Base-by-base conservation (phyloP, 257 asterid species). In the Petrea volubilis region DNA sequence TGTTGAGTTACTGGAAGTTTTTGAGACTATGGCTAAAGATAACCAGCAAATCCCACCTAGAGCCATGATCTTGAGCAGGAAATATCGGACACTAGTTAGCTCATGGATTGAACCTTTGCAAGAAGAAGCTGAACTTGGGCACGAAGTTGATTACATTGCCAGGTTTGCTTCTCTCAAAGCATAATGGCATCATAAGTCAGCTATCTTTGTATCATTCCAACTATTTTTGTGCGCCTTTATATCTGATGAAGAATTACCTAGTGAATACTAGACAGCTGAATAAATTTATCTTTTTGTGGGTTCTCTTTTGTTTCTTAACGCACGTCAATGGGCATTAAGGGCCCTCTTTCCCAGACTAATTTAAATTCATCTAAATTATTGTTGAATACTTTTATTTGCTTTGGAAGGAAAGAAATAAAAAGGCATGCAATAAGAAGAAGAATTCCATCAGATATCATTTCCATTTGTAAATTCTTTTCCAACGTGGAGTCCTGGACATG, bases 31-130 rank as follows among this genome's bases (percentile, higher is more conserved):
- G 96, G 87, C 81, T 51, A 91, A 80, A 68, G 97, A 94, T 83
- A 86, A 88, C 76, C 97, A 85, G 60, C 85, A 80, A 79, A 82
- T 94, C 53, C 97, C 97, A 68, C 88, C 95, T 23, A 87, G 99
- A 80, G 99, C 97, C 73, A 94, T 94, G 97, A 84, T 91, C 75
- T 66, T 90, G 81, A 94, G 87, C 89, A 80, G 96, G 87, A 94
- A 88, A 74, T 94, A 94, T 78, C 87, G 99, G 52, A 86, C 99
- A 31, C 82, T 94, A 59, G 99, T 94, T 80, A 94, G 99, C 90
- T 94, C 99, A 3, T 94, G 99, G 99, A 91, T 94, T 83, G 99
- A 94, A 78, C 99, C 99, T 71, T 81, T 94, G 82, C 97, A 89
- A 79, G 99, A 94, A 82, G 99, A 94, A 85, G 97, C 99, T 79